A percentile compares a stretch with the other conserved stretches of the same genome.
phyloP scores from a whole-genome alignment of 352 stramenopile genomes.

The Phytophthora idaei region DNA sequence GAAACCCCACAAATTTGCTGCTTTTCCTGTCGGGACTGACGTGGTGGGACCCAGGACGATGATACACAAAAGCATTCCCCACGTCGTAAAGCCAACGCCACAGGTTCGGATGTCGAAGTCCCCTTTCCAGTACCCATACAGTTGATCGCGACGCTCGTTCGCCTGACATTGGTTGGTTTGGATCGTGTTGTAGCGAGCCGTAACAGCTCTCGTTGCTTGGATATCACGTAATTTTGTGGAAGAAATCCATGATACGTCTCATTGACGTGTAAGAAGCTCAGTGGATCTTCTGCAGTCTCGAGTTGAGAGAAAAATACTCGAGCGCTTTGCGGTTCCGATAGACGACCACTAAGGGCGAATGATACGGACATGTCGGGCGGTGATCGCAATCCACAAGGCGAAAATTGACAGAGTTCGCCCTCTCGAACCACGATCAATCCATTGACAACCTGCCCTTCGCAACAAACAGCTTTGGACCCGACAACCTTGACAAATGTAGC shows the following conservation, averaged over 20 bases:
- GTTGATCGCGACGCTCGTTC: constrained; percentile 19
- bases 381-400: constrained; percentile 40
- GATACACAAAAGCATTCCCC: constrained; percentile 60
- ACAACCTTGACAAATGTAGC: constrained; percentile 50
- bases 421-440: constrained; percentile 58
- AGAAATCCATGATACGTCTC: constrained; percentile 62
- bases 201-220: constrained; percentile 27
- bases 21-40: constrained; percentile 31
- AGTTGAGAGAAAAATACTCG: constrained; percentile 65
- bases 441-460: constrained; percentile 59
- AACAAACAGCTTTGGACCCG: constrained; percentile 58
- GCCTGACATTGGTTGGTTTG: constrained; percentile 7
- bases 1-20: constrained; percentile 26
- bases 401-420: constrained; percentile 56
- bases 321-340: constrained; percentile 36
- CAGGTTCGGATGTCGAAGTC: not conserved
- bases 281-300: constrained; percentile 49
- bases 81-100: constrained; percentile 38
- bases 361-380: constrained; percentile 54
- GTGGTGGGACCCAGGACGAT: constrained; percentile 58
- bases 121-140: constrained; percentile 7
- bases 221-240: constrained; percentile 37
- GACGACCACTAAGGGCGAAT: constrained; percentile 55
- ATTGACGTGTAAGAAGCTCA: constrained; percentile 54
- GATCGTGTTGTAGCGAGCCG: constrained; percentile 9